These are phyloP conservation scores for Platanthera guangdongensis DNA, from an alignment of 106 monocot genomes.

Conservation along the genomic window DNA sequence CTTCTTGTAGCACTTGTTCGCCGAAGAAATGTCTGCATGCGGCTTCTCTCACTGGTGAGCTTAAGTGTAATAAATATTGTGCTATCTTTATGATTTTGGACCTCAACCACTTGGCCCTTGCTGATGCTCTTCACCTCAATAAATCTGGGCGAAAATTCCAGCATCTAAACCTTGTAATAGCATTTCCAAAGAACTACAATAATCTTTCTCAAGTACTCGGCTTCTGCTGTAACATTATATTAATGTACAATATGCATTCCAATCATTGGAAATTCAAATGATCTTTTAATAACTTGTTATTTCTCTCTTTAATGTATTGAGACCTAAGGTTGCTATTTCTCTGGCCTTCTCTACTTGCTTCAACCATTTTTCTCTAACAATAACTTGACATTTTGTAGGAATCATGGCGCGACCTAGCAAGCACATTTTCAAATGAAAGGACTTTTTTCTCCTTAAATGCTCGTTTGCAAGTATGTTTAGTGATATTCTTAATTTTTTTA, in stretches of 20 bases:
- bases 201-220: not conserved
- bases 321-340: not conserved
- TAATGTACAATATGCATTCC: not conserved
- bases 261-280: not conserved
- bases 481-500: not conserved
- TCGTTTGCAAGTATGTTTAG: constrained; percentile 60
- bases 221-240: not conserved
- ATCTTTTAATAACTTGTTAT: not conserved
- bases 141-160: not conserved
- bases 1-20: constrained; percentile 78
- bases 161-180: not conserved
- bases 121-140: not conserved
- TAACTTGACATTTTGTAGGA: constrained; percentile 31
- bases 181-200: not conserved
- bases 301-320: not conserved
- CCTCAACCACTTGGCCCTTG: not conserved
- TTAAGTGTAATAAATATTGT: not conserved
- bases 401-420: constrained; percentile 74
- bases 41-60: constrained; percentile 74
- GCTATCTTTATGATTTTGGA: not conserved
- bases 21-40: constrained; percentile 60
- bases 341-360: not conserved
- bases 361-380: not conserved
- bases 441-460: constrained; percentile 51
- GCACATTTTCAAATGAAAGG: constrained; percentile 82